phyloP scores from a whole-genome alignment of 108 stramenopile species.

The Chaetoceros muelleri region DNA sequence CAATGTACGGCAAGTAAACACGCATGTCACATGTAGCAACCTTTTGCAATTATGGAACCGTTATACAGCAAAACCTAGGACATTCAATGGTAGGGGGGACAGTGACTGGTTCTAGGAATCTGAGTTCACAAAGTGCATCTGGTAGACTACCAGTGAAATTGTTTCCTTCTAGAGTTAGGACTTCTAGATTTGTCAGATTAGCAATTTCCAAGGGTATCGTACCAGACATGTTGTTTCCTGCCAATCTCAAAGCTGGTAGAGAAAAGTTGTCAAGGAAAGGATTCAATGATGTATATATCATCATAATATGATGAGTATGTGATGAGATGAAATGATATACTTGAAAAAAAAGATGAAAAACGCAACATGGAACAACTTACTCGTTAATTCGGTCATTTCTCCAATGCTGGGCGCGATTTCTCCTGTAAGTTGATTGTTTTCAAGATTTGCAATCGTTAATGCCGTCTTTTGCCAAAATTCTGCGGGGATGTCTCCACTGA shows the following conservation, averaged over 20 bases:
- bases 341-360: background rate
- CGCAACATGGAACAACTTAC: too few species aligned
- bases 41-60: too few species aligned
- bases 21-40: too few species aligned
- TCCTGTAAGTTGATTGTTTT: slow-evolving; percentile 1
- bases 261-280: background rate
- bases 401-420: background rate
- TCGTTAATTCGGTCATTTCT: background rate
- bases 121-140: background rate
- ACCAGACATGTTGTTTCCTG: background rate
- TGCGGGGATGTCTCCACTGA: background rate
- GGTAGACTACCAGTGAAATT: background rate
- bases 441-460: background rate
- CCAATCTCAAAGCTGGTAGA: background rate
- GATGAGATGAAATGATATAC: too few species aligned
- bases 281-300: too few species aligned
- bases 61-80: background rate
- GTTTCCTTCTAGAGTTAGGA: background rate
- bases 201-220: background rate
- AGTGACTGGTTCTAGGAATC: background rate
- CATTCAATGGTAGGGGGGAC: background rate
- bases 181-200: background rate
- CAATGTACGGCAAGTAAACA: too few species aligned
- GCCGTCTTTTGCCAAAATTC: background rate
- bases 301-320: too few species aligned